These are phyloP conservation scores for Saccharomycopsis malanga DNA, from an alignment of 805 yeast species.

Conservation along the genomic window DNA sequence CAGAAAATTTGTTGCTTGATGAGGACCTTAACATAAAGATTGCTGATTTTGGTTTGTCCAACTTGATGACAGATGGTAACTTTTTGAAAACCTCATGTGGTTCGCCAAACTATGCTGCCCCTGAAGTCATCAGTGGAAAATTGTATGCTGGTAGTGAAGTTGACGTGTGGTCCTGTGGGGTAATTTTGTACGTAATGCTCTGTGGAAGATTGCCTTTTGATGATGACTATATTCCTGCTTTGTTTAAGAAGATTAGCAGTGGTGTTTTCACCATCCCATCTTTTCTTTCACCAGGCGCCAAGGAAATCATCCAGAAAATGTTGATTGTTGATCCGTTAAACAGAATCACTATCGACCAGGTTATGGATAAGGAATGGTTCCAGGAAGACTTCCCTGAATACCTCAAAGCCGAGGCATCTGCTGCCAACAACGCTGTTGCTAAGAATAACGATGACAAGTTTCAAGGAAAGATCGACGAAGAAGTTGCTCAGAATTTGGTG, in stretches of 20 bases:
- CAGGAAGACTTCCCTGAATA: slow-evolving; percentile 73
- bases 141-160: slow-evolving; percentile 97
- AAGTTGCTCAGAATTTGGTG: slow-evolving; percentile 64
- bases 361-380: slow-evolving; percentile 94
- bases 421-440: neutral
- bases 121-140: slow-evolving; percentile 92
- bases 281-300: slow-evolving; percentile 79
- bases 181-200: slow-evolving; percentile 87
- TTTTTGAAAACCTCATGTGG: slow-evolving; percentile 94
- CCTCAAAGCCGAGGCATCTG: slow-evolving; percentile 30
- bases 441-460: slow-evolving; percentile 9
- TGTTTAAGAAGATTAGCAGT: slow-evolving; percentile 84
- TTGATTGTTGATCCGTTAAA: slow-evolving; percentile 90
- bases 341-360: slow-evolving; percentile 86
- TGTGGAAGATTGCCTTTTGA: slow-evolving; percentile 95
- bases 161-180: slow-evolving; percentile 97
- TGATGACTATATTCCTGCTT: slow-evolving; percentile 91
- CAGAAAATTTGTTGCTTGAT: slow-evolving; percentile 85
- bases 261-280: slow-evolving; percentile 91
- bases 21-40: slow-evolving; percentile 88
- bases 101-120: slow-evolving; percentile 95
- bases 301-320: slow-evolving; percentile 77
- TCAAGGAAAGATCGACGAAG: slow-evolving; percentile 55
- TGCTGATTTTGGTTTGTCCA: slow-evolving; percentile 89
- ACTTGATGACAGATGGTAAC: slow-evolving; percentile 87